A percentile compares a stretch with the other conserved stretches of the same genome.
Conservation (phyloP, 257 asterid species). For the Paraleonurus japonicus region DNA sequence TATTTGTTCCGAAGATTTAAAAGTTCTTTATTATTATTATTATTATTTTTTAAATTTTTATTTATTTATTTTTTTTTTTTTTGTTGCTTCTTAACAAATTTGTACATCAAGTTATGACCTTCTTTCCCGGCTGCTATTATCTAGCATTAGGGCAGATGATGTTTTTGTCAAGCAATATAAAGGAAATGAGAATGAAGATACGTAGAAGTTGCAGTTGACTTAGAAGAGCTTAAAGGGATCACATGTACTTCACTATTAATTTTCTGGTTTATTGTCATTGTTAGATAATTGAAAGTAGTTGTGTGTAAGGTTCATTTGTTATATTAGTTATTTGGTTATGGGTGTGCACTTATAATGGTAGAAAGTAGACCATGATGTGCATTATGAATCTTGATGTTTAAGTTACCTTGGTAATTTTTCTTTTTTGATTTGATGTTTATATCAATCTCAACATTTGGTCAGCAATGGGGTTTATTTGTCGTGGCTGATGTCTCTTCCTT, state of each 20-base stretch:
- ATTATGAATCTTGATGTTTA: conserved; percentile 10
- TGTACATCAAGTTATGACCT: not conserved
- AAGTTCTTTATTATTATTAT: too few relatives aligned
- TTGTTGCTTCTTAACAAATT: conserved; percentile 2
- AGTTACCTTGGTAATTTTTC: not conserved
- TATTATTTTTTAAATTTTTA: too few relatives aligned
- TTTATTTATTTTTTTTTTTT: not conserved
- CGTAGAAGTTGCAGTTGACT: not conserved
- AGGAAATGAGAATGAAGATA: not conserved
- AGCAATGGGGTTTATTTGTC: not conserved
- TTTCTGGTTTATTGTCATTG: not conserved
- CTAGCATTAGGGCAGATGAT: conserved; percentile 15
- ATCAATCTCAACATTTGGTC: not conserved
- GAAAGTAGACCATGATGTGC: not conserved
- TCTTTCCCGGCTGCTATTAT: not conserved
- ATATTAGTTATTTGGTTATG: not conserved
- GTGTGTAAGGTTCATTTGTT: not conserved
- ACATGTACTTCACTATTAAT: not conserved
- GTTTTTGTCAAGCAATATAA: conserved; percentile 4
- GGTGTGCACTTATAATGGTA: not conserved
- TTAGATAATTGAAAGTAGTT: not conserved
- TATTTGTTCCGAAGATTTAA: not conserved
- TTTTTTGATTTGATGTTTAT: not conserved
- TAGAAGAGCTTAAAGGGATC: conserved; percentile 1
- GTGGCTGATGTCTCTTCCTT: conserved; percentile 1